Evolutionary conservation across 495 filamentous ascomycete genomes (phyloP).

Genomic region (Beverwykella pulmonaria): DNA sequence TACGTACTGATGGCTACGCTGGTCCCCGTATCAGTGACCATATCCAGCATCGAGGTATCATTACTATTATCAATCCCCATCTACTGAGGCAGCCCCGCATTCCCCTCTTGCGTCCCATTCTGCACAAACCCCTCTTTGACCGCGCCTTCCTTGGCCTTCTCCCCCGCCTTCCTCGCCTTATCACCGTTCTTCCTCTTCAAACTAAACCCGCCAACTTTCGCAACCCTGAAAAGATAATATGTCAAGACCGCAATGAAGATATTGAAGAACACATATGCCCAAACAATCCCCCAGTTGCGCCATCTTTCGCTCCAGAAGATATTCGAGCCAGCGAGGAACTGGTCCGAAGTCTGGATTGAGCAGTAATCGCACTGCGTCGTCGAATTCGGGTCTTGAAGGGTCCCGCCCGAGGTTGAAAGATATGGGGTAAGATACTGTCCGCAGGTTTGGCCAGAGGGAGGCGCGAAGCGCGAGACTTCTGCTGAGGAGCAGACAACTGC

Average conservation of each 20-base stretch:
- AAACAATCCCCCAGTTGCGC: conserved; percentile 71
- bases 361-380: conserved; percentile 65
- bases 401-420: conserved; percentile 42
- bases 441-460: conserved; percentile 60
- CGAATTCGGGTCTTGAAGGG: conserved; percentile 54
- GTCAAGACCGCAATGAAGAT: conserved; percentile 67
- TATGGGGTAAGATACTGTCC: conserved; percentile 60
- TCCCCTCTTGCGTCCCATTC: not conserved
- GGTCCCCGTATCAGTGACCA: too few relatives aligned
- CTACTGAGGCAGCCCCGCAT: too few relatives aligned
- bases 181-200: not conserved
- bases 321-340: conserved; percentile 57
- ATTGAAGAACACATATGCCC: conserved; percentile 75
- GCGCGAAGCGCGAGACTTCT: conserved; percentile 62
- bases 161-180: not conserved
- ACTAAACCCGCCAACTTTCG: conserved; percentile 55
- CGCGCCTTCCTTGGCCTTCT: not conserved
- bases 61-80: too few relatives aligned
- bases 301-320: conserved; percentile 61
- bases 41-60: too few relatives aligned
- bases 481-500: conserved; percentile 60
- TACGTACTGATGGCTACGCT: too few relatives aligned
- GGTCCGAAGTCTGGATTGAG: conserved; percentile 60
- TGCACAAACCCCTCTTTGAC: not conserved
- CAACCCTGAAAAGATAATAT: conserved; percentile 80